These are phyloP conservation scores for Miscanthus lutarioriparius DNA, from an alignment of 176 grass and related monocot species.

Conservation along the genomic window DNA sequence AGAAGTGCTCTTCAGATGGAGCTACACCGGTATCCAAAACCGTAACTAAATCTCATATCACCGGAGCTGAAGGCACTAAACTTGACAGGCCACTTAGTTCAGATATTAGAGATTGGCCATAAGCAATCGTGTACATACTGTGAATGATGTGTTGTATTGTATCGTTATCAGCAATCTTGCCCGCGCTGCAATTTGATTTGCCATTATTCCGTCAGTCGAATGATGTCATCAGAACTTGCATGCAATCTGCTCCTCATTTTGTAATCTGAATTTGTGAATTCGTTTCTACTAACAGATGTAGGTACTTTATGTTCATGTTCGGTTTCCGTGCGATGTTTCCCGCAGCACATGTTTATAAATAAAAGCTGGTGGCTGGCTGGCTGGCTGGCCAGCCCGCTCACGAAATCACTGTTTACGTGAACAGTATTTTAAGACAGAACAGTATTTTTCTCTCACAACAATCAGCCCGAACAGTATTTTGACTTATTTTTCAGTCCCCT, in stretches of 20 bases:
- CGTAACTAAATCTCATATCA: background rate
- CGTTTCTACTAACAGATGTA: background rate
- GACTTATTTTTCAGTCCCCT: no score
- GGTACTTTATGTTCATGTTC: background rate
- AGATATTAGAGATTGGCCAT: background rate
- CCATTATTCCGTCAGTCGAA: background rate
- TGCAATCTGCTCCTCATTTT: background rate
- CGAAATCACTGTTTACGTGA: no score
- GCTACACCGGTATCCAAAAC: background rate
- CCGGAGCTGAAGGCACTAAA: background rate
- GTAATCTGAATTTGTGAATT: background rate
- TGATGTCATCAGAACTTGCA: background rate
- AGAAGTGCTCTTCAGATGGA: background rate
- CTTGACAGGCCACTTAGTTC: background rate
- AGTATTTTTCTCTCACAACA: no score
- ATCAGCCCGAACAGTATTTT: no score
- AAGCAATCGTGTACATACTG: background rate
- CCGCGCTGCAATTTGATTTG: background rate
- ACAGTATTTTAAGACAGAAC: no score
- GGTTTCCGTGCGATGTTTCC: background rate
- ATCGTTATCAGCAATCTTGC: background rate
- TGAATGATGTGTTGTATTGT: background rate
- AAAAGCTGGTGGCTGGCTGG: no score
- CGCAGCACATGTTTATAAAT: background rate
- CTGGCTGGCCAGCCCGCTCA: no score